A percentile compares a stretch with the other conserved stretches of the same genome.
These are phyloP conservation scores for Colletotrichum sp. DNA, from an alignment of 2,329 filamentous ascomycete genomes.

Conservation along the genomic window DNA sequence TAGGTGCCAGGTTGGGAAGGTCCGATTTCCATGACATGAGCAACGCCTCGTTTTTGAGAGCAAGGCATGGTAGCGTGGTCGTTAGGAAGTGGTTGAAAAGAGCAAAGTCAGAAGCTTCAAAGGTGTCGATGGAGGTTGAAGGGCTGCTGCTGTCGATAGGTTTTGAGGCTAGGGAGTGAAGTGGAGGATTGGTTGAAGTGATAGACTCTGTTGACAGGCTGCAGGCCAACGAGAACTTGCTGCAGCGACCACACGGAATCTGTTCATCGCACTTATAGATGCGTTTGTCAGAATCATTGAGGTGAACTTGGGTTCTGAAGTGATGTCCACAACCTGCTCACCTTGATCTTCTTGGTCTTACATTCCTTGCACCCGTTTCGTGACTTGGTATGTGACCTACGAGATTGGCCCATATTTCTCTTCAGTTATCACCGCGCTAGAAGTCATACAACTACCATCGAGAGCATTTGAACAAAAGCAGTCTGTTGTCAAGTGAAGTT, in stretches of 20 bases:
- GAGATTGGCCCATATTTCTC: not conserved
- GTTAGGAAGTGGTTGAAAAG: not conserved
- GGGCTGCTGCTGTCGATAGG: not conserved
- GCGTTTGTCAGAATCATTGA: not conserved
- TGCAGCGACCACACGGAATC: not conserved
- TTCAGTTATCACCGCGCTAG: accelerated
- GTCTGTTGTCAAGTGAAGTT: not conserved
- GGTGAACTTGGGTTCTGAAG: not conserved
- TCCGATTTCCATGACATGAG: not conserved
- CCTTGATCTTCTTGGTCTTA: not conserved
- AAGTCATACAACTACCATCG: not conserved
- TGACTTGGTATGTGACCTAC: not conserved
- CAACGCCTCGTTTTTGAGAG: not conserved
- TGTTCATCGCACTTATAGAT: not conserved
- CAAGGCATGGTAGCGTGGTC: not conserved
- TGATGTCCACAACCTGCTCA: not conserved
- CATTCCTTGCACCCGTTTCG: not conserved
- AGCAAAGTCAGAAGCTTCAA: not conserved
- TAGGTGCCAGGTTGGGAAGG: not conserved
- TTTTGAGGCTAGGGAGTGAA: not conserved
- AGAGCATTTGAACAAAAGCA: not conserved
- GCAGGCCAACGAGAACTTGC: not conserved
- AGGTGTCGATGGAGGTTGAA: not conserved
- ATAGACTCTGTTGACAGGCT: not conserved
- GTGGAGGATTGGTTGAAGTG: not conserved